phyloP scores from a whole-genome alignment of 2,329 filamentous ascomycete species.

The Thielaviopsis cerberus region DNA sequence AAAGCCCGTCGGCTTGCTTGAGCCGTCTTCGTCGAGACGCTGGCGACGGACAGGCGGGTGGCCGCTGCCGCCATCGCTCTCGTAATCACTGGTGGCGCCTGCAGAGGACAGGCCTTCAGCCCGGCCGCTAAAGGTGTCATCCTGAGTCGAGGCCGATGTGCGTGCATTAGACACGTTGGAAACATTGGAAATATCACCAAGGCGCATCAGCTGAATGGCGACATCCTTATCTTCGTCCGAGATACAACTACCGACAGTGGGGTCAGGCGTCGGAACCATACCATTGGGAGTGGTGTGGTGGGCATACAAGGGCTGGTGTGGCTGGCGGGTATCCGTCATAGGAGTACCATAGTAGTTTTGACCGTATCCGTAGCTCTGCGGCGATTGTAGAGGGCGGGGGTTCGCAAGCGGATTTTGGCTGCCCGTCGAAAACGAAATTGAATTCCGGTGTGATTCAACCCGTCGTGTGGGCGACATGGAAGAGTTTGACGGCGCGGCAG shows the following conservation, averaged over 20 bases:
- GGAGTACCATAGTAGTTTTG: slow-evolving; percentile 23
- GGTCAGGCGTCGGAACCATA: slow-evolving; percentile 79
- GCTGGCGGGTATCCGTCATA: slow-evolving; percentile 39
- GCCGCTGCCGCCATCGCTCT: slow-evolving; percentile 44
- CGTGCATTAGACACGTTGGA: slow-evolving; percentile 86
- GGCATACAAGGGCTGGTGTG: slow-evolving; percentile 28
- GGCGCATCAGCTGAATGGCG: slow-evolving; percentile 85
- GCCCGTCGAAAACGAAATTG: slow-evolving; percentile 57
- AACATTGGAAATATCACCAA: slow-evolving; percentile 52
- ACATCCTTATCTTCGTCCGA: slow-evolving; percentile 90
- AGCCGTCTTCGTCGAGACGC: slow-evolving; percentile 29
- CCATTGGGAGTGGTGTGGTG: slow-evolving; percentile 17
- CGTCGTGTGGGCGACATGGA: slow-evolving; percentile 84
- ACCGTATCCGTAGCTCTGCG: slow-evolving; percentile 50
- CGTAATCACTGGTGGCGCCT: slow-evolving; percentile 63
- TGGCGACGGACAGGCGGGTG: slow-evolving; percentile 37
- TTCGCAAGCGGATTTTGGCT: slow-evolving; percentile 67
- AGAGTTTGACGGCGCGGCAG: slow-evolving; percentile 87
- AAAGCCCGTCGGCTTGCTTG: slow-evolving; percentile 23
- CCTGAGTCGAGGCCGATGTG: slow-evolving; percentile 79
- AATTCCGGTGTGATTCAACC: slow-evolving; percentile 49
- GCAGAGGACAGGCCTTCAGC: slow-evolving; percentile 74
- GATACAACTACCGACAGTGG: slow-evolving; percentile 91
- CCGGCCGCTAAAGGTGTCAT: slow-evolving; percentile 81
- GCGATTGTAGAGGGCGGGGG: slow-evolving; percentile 61